Base-by-base conservation (phyloP, 2,329 filamentous ascomycete genomes). In the Diaporthe ampelina region DNA sequence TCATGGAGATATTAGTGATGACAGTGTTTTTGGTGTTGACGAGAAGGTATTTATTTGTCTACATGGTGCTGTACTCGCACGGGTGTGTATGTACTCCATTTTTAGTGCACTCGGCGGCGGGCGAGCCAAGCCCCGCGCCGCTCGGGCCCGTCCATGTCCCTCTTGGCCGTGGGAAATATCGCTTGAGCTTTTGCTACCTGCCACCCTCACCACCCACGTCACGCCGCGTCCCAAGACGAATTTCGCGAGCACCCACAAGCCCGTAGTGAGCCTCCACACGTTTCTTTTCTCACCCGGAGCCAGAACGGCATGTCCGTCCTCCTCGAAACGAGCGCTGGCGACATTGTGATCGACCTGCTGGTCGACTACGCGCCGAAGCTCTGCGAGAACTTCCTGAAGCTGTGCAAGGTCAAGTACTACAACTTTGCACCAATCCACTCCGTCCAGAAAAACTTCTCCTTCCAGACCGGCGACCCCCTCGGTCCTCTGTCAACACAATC, bases 341-440 rank as follows among this genome's bases (percentile, higher is more conserved):
- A 99, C 83, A 94, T 99, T 80, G 96, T 98, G 77, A 95, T 98
- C 80, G 96, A 99, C 83, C 89, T 99, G 32, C 87, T 98, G 76
- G 92, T 97, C 69, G 94, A 97, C 78, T 94, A 96, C 81, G 94
- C 95, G 54, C 97, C 96, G 1, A 96, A 93, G 83, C 92, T 95
- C 79, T 98, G 96, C 87, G 94, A 98, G 86, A 99, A 98, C 89
- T 98, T 99, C 84, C 88, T 99, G 73, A 98, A 99, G 89, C 94
- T 99, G 79, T 98, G 97, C 91, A 98, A 98, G 86, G 88, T 95
- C 85, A 99, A 98, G 87, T 99, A 98, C 86, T 99, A 98, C 91
- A 98, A 98, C 87, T 98, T 97, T 83, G 92, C 95, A 8, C 97
- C 96, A 35, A 87, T 98, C 72, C 94, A 98, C 85, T 95, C 93